Evolutionary conservation across 176 grass and related monocot species (phyloP), one percentile per base, ranked within the genome.

Genomic region (Oryza longistaminata): DNA sequence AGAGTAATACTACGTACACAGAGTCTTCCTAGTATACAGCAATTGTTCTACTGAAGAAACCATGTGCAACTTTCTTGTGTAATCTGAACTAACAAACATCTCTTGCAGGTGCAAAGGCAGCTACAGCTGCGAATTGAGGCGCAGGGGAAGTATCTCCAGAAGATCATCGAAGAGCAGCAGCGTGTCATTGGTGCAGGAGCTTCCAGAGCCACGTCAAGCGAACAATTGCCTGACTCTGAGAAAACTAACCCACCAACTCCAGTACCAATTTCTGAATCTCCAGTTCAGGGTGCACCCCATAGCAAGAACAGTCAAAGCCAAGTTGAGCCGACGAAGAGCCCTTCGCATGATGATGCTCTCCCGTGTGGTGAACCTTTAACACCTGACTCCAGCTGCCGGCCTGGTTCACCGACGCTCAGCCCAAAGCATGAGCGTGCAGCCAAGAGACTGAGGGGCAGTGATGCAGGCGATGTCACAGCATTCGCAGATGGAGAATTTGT

Each of bases 121-220:
- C 48, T 85, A 15, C 82, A 85, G 74, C 73, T 85, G 45, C 87
- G 88, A 78, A 95, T 95, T 75, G 93, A 95, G 77, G 93, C 93
- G 34, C 93, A 95, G 70, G 82, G 82, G 3, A 85, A 60, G 66
- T 85, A 85, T 68, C 82, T 85, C 65, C 82, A 85, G 45, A 77
- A 77, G 64, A 85, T 85, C 64, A 85, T 85, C 7, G 82, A 85
- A 69, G 82, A 77, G 16, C 82, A 85, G 64, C 73, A 77, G 65
- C 82, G 82, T 1, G 26, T 73, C 2, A 29, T 14, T 10, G 42
- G 43, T 66, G 69, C 76, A 49, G 76, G 40, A 26, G 19, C 75
- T 73, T 73, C 76, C 60, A 65, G 40, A 65, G 76, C 68, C 55
- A 79, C 53, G 1, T 73, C 76, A 73, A 73, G 68, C 12, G 84